Conservation (phyloP, 2,329 filamentous ascomycete species). For the Cladophialophora psammophila region DNA sequence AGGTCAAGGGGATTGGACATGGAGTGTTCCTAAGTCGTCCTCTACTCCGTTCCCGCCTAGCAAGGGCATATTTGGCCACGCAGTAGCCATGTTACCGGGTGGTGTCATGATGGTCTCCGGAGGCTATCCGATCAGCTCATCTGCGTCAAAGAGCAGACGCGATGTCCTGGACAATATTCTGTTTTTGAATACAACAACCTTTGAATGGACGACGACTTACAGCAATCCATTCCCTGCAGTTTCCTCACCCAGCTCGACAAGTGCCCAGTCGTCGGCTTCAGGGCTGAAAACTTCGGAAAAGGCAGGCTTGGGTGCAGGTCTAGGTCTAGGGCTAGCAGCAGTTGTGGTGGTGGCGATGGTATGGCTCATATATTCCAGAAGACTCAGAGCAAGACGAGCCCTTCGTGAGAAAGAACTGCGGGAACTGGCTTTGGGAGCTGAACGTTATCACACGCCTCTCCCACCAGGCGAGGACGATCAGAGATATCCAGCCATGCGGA, state of each 20-base stretch:
- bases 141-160: conserved; percentile 45
- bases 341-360: conserved; percentile 57
- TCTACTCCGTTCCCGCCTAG: conserved; percentile 52
- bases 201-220: conserved; percentile 65
- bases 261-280: conserved; percentile 24
- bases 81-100: conserved; percentile 67
- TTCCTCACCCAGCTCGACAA: conserved; percentile 42
- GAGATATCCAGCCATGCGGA: conserved; percentile 29
- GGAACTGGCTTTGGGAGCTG: conserved; percentile 59
- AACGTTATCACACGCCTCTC: conserved; percentile 55
- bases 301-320: conserved; percentile 68
- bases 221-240: conserved; percentile 52
- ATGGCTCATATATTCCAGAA: conserved; percentile 60
- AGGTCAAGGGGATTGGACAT: conserved; percentile 53
- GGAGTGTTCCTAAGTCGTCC: conserved; percentile 50
- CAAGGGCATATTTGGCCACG: conserved; percentile 67
- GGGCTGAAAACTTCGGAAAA: conserved; percentile 49
- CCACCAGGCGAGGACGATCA: conserved; percentile 16
- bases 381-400: conserved; percentile 51
- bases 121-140: conserved; percentile 61
- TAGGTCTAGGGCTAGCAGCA: conserved; percentile 68
- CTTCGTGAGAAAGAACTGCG: conserved; percentile 63
- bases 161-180: conserved; percentile 53
- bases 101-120: conserved; percentile 68
- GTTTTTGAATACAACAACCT: conserved; percentile 68